These are phyloP conservation scores for Solanum clarkiae DNA, from an alignment of 257 asterid genomes.

Conservation along the genomic window DNA sequence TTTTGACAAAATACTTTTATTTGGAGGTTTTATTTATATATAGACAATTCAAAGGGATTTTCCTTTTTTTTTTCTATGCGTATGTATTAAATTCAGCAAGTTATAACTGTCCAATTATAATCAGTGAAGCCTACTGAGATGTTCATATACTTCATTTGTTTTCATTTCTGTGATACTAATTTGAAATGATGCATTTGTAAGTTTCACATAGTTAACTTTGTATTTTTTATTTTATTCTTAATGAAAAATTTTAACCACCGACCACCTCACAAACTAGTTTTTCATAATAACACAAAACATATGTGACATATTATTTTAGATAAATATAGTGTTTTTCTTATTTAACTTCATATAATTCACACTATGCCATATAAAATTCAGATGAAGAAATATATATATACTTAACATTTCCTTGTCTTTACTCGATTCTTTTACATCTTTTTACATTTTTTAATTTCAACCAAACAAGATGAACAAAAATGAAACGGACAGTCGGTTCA, in stretches of 20 bases:
- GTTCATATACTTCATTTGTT: neutral
- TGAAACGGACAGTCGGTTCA: neutral
- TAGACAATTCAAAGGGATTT: neutral
- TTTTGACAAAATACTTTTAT: neutral
- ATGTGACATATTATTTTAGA: neutral
- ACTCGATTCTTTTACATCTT: neutral
- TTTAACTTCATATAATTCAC: too few relatives aligned
- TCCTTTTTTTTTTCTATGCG: neutral
- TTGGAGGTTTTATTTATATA: neutral
- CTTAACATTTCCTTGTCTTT: neutral
- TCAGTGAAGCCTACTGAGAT: neutral
- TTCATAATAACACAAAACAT: neutral
- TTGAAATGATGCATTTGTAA: neutral
- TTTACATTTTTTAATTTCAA: too few relatives aligned
- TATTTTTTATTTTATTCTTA: neutral
- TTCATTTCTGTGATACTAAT: neutral
- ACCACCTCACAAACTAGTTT: neutral
- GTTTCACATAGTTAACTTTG: neutral
- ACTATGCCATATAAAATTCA: too few relatives aligned
- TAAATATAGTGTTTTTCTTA: too few relatives aligned
- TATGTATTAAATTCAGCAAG: neutral
- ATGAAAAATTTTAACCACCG: neutral
- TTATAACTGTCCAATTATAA: neutral
- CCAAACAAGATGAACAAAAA: too few relatives aligned
- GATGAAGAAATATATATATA: neutral